Base-by-base conservation (phyloP, 2,329 filamentous ascomycete species). In the Pseudogymnoascus sp. region DNA sequence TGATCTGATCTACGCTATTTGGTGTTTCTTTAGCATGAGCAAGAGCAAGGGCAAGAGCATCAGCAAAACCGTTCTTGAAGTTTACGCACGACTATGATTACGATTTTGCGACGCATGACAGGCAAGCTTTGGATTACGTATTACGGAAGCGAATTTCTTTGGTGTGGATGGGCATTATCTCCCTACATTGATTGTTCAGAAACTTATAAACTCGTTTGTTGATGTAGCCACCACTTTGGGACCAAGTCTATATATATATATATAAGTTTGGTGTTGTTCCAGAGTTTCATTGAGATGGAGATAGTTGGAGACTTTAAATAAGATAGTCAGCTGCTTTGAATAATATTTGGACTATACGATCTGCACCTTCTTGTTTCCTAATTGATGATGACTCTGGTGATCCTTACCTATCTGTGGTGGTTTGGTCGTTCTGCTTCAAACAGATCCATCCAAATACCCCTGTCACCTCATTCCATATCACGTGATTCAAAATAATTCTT, bases 1-100 rank as follows among this genome's bases (percentile, higher is more conserved):
- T 73, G 63, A 65, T 52, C 45, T 31, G 12, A 16, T 55, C 26
- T 33, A 26, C 3, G 1, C n/a, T 19, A 8, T 12, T 26, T 16
- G 29, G 26, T 4, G 14, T 55, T 55, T 33, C 26, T 29, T 21
- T 55, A 7, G 43, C 5, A 43, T 43, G 39, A 43, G 21, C 41
- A 45, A n/a, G 6, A 16, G 14, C 23, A 52, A 6, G 7, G n/a
- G 14, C 14, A 38, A n/a, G 14, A 38, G 37, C 37, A 41, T 41
- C 5, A 23, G 41, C 41, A 26, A 14, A 8, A 6, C 5, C 19
- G 11, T 14, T 23, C 14, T 43, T 26, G 3, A 4, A 16, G 11
- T 33, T 45, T 45, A 19, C 6, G 11, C 11, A 52, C n/a, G 43
- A 29, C 45, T 55, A 55, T 8, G 45, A 31, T 55, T 55, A 55